Base-by-base conservation (phyloP, 1,139 yeast genomes). In the Geotrichum aggregatum region DNA sequence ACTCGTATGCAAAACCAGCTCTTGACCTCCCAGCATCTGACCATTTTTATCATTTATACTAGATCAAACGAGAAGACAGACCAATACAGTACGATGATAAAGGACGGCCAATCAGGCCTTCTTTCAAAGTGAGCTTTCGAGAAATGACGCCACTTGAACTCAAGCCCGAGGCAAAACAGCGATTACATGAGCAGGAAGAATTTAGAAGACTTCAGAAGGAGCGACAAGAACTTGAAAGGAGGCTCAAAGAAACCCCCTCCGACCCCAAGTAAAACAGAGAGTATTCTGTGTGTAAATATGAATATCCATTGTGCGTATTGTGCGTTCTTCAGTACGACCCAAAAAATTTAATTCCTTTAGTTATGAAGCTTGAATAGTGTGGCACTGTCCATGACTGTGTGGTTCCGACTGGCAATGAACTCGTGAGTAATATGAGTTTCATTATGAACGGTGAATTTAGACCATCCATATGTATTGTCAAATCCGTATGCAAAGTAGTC, bases 371-470 rank as follows among this genome's bases (percentile, higher is more conserved):
- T 63, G 58, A 54, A 59, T 28, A 63, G 39, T 14, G 66, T 63
- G 13, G 64, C 62, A 11, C 57, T 33, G 59, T 65, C 73, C 42
- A 71, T 63, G 38, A 62, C 60, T 4, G 76, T 73, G 8, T 74
- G 78, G 22, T 77, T 79, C 0, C 62, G 69, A 44, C 61, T 56
- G 3, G 62, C 59, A 33, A 64, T 50, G 49, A 63, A 77, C 66
- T 55, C 73, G 73, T 51, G 75, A 68, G 54, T 76, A 75, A 58
- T 69, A 71, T 61, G 69, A 13, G 71, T 79, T 47, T 74, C 73
- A 54, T 78, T 75, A 61, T 79, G 83, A 78, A 80, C 77, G 52
- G 69, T 67, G 48, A 70, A 64, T 52, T 63, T 70, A 47, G 76
- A 73, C 60, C 71, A 67, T 10, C 68, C 69, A 34, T 59, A 63